Evolutionary conservation across 2,329 filamentous ascomycete species (phyloP).

Genomic region (Fusarium sulawesiense): DNA sequence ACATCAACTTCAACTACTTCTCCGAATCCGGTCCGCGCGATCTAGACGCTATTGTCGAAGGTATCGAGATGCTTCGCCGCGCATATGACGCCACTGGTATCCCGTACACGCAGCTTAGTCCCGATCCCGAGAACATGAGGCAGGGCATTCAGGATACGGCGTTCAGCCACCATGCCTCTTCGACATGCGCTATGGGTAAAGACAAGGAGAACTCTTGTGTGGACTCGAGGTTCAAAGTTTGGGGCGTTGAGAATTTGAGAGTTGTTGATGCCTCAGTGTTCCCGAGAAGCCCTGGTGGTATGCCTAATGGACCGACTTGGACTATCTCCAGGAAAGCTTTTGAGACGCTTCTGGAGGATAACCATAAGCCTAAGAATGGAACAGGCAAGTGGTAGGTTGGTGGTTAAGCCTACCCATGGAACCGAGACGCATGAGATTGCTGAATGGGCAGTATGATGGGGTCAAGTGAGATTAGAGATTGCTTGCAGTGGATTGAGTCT

Average conservation of each 20-base stretch:
- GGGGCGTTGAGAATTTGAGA: slow-evolving; percentile 2
- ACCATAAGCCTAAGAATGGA: background rate
- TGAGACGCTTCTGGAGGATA: slow-evolving; percentile 1
- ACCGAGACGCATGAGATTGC: background rate
- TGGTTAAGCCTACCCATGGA: rapidly evolving
- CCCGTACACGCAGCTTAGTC: background rate
- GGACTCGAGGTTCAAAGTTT: background rate
- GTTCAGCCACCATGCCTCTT: background rate
- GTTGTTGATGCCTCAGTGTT: slow-evolving; percentile 15
- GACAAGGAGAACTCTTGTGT: background rate
- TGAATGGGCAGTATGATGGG: rapidly evolving
- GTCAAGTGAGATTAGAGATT: rapidly evolving
- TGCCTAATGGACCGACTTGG: slow-evolving; percentile 9
- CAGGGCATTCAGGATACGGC: slow-evolving; percentile 1
- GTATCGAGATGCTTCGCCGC: background rate
- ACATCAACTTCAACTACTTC: slow-evolving; percentile 15
- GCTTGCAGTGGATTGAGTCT: background rate
- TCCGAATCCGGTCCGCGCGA: background rate
- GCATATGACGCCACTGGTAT: slow-evolving; percentile 10
- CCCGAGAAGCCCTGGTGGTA: slow-evolving; percentile 3
- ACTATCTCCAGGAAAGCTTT: slow-evolving; percentile 20
- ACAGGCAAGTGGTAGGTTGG: background rate
- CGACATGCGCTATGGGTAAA: background rate
- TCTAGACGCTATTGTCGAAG: slow-evolving; percentile 3
- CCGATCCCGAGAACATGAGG: background rate